Evolutionary conservation across 768 basidiomycete species (phyloP).

Genomic region (Mycena galopus): DNA sequence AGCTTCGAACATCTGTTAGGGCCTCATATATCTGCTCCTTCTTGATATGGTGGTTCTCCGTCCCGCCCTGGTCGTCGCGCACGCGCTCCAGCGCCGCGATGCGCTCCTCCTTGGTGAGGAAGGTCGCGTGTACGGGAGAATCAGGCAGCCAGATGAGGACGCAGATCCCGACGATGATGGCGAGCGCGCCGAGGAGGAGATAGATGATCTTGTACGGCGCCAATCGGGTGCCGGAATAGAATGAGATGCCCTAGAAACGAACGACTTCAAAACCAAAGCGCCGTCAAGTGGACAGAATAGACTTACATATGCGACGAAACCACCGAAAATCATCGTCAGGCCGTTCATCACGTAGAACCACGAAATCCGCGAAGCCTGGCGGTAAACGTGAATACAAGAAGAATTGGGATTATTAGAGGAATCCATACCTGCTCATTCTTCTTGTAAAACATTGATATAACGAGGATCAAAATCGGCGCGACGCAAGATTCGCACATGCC

Average conservation of each 20-base stretch:
- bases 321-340: conserved; percentile 71
- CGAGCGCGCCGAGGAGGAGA: conserved; percentile 69
- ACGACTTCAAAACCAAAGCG: not conserved
- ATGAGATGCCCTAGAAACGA: conserved; percentile 64
- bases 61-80: conserved; percentile 74
- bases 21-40: conserved; percentile 70
- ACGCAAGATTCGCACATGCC: conserved; percentile 75
- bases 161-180: conserved; percentile 67
- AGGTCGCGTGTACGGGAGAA: conserved; percentile 70
- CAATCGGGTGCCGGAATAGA: conserved; percentile 59
- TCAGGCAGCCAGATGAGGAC: conserved; percentile 75
- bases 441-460: conserved; percentile 78
- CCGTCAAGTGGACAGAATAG: not conserved
- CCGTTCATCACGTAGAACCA: conserved; percentile 81
- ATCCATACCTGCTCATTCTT: conserved; percentile 69
- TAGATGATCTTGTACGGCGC: conserved; percentile 75
- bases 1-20: conserved; percentile 68
- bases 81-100: conserved; percentile 76
- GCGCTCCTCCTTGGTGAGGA: conserved; percentile 70
- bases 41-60: conserved; percentile 71
- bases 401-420: not conserved
- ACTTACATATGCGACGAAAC: conserved; percentile 73
- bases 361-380: conserved; percentile 67
- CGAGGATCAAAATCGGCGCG: conserved; percentile 70
- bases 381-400: not conserved